Conservation (phyloP, 2,329 filamentous ascomycete genomes). For the Fulvia fulva region DNA sequence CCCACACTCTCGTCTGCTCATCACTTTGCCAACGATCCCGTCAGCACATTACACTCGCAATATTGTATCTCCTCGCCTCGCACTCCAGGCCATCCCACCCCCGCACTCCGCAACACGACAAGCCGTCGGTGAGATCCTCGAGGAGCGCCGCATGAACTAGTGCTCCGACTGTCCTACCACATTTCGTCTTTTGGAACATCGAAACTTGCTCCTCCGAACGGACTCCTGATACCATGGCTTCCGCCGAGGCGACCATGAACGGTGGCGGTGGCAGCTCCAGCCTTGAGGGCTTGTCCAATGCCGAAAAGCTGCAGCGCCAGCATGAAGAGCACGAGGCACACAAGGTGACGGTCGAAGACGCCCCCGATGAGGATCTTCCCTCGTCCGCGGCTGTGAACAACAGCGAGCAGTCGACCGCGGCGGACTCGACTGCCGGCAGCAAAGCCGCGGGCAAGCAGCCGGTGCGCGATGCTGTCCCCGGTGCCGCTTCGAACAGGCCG, state of each 20-base stretch:
- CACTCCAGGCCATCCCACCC: not conserved
- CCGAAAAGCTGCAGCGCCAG: constrained; percentile 52
- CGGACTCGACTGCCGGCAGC: constrained; percentile 51
- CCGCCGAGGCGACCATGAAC: constrained; percentile 19
- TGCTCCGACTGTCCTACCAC: constrained; percentile 2
- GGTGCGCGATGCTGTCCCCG: constrained; percentile 43
- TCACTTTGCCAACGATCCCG: not conserved
- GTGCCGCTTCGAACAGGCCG: constrained; percentile 29
- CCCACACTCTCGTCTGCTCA: not conserved
- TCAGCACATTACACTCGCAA: not conserved
- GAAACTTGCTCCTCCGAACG: constrained; percentile 11
- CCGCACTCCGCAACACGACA: not conserved
- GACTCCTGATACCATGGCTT: constrained; percentile 25
- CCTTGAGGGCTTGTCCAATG: constrained; percentile 41
- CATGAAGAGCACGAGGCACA: constrained; percentile 51
- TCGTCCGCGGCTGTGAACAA: constrained; percentile 49
- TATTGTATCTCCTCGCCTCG: not conserved
- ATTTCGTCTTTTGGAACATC: constrained; percentile 12
- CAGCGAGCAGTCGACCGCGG: constrained; percentile 37
- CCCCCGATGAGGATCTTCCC: constrained; percentile 71
- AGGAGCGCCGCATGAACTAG: constrained; percentile 16
- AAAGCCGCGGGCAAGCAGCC: constrained; percentile 69
- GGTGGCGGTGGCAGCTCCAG: constrained; percentile 20
- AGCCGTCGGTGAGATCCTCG: constrained; percentile 7
- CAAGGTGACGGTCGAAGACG: constrained; percentile 71